Conservation (phyloP, 2,329 filamentous ascomycete genomes). For the Phialemonium atrogriseum region DNA sequence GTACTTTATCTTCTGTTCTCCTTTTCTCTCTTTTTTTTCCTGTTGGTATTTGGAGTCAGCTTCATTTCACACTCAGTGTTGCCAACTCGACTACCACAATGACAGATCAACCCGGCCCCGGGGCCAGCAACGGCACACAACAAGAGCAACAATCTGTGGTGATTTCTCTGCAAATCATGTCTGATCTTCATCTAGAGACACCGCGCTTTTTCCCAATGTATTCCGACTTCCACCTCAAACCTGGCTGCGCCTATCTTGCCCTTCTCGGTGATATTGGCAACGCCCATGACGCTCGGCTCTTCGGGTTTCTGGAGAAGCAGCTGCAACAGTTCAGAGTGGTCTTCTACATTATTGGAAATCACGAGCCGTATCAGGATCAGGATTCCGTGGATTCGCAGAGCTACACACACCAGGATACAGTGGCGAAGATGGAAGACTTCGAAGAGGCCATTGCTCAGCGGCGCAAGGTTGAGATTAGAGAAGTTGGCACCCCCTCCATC, state of each 20-base stretch:
- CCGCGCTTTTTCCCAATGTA: conserved; percentile 43
- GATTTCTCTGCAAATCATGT: conserved; percentile 48
- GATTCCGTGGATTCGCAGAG: conserved; percentile 17
- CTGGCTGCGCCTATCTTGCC: conserved; percentile 40
- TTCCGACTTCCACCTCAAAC: conserved; percentile 37
- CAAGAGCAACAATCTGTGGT: no score
- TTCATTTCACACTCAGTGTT: no score
- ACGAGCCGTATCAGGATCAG: conserved; percentile 41
- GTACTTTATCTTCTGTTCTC: no score
- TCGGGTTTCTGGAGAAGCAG: conserved; percentile 38
- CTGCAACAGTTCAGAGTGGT: conserved; percentile 38
- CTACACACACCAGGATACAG: no score
- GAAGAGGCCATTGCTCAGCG: conserved; percentile 20
- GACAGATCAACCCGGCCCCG: no score
- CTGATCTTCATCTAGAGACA: conserved; percentile 48
- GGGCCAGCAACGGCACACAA: no score
- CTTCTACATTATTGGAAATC: conserved; percentile 46
- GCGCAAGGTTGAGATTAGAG: conserved; percentile 12
- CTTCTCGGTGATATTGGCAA: conserved; percentile 50
- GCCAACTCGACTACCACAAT: no score
- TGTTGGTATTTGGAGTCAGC: no score
- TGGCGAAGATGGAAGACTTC: no score
- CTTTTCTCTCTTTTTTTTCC: no score
- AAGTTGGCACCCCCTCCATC: no score
- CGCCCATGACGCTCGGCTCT: conserved; percentile 30